Evolutionary conservation across 768 basidiomycete species (phyloP), one percentile per base, ranked within the genome.

Genomic region (Lactifluus volemus): DNA sequence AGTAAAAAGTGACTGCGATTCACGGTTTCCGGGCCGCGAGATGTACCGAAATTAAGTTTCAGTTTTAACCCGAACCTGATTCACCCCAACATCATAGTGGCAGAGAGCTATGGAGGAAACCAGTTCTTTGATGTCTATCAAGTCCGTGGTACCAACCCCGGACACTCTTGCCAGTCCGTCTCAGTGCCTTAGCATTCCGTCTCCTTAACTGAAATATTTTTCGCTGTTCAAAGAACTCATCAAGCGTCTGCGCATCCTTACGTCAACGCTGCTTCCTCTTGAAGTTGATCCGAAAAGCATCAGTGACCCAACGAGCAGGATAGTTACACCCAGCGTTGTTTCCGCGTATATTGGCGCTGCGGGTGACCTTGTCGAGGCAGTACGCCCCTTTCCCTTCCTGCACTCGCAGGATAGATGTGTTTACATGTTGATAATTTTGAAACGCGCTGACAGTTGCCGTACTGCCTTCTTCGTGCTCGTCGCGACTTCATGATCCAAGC

Each of bases 321-420:
- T 94, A 53, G 89, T 96, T 48, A 94, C 92, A 0, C 87, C 87
- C 0, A 76, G 78, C 53, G 89, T 96, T 49, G 81, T 98, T 60
- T 75, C 77, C 44, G 84, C 92, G 1, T 98, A 86, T 68, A 79
- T 77, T 30, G 81, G 81, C 53, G 87, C 91, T 25, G 94, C 89
- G 8, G 95, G 95, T 6, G 92, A 96, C 73, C 94, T 94, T 69
- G 72, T 77, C 17, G 89, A 93, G 69, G 89, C 90, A 29, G 91
- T 94, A 85, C 51, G 36, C 10, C 21, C 7, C 29, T 25, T 25
- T 25, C 2, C 25, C 2, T 25, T 32, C 61, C 11, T 8, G 3
- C 15, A 11, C 3, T 38, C 6, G 38, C 10, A 19, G 4, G 7
- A 10, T 3, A 1, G 25, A 58, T 14, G 12, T 14, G 15, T 39